Conservation (phyloP, 2,329 filamentous ascomycete species). For the Didymella segeticola region DNA sequence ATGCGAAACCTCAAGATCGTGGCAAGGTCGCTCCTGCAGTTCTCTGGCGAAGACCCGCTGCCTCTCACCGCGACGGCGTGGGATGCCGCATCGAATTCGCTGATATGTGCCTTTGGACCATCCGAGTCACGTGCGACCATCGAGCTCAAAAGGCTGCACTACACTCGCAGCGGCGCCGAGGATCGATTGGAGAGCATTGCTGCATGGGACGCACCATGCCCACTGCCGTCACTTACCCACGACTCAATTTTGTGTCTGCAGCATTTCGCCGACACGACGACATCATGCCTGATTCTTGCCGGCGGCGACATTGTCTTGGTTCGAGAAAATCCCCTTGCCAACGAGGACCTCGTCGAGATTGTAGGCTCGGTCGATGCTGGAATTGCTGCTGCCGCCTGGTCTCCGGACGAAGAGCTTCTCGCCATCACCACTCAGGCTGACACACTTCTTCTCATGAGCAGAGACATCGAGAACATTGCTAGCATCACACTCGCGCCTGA, state of each 20-base stretch:
- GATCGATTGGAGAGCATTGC: constrained; percentile 63
- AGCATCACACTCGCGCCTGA: constrained; percentile 75
- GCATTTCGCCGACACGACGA: constrained; percentile 80
- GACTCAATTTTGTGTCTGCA: constrained; percentile 83
- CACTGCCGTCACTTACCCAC: constrained; percentile 74
- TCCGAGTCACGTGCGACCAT: constrained; percentile 72
- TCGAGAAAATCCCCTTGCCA: constrained; percentile 70
- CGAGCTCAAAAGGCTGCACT: constrained; percentile 67
- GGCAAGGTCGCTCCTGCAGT: constrained; percentile 68
- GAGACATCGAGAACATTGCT: constrained; percentile 83
- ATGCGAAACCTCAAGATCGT: constrained; percentile 93
- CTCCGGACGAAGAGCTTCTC: constrained; percentile 90
- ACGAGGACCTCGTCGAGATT: constrained; percentile 87
- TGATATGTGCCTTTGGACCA: constrained; percentile 86
- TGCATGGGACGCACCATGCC: constrained; percentile 87
- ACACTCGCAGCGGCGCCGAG: constrained; percentile 52
- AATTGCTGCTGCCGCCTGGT: constrained; percentile 89
- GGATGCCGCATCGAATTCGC: constrained; percentile 79
- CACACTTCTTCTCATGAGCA: constrained; percentile 90
- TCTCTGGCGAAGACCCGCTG: constrained; percentile 59
- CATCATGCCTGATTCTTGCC: constrained; percentile 81
- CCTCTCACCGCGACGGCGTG: constrained; percentile 80
- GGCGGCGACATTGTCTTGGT: constrained; percentile 91
- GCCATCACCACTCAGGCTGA: constrained; percentile 80
- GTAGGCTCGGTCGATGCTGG: constrained; percentile 92